Evolutionary conservation across 2,329 filamentous ascomycete genomes (phyloP).

Genomic region (Cyphellophora attinorum): DNA sequence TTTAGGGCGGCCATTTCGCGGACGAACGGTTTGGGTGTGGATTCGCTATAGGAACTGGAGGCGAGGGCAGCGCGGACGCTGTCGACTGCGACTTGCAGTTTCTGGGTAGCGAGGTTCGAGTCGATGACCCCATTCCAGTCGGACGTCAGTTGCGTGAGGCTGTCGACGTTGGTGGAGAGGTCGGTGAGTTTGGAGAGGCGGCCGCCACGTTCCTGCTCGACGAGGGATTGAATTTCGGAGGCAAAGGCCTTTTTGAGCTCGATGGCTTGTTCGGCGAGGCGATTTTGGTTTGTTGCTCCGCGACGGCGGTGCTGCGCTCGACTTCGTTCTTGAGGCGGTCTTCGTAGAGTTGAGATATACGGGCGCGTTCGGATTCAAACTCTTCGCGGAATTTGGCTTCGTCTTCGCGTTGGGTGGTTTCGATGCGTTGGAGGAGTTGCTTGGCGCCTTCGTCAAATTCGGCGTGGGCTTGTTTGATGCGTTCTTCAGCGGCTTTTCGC

Average conservation of each 20-base stretch:
- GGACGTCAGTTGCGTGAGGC: constrained; percentile 77
- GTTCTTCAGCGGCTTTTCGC: constrained; percentile 60
- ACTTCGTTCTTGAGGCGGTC: constrained; percentile 69
- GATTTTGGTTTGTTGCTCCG: constrained; percentile 77
- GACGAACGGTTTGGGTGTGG: constrained; percentile 67
- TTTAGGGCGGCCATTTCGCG: constrained; percentile 89
- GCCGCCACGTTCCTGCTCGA: constrained; percentile 80
- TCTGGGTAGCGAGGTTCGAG: constrained; percentile 83
- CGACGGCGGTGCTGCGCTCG: constrained; percentile 67
- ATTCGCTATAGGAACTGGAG: constrained; percentile 47
- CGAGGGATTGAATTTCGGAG: constrained; percentile 64
- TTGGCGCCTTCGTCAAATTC: constrained; percentile 82
- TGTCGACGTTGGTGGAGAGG: constrained; percentile 65
- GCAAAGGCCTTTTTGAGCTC: constrained; percentile 78
- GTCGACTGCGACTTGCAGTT: constrained; percentile 91
- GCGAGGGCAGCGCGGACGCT: constrained; percentile 78
- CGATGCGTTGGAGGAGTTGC: constrained; percentile 80
- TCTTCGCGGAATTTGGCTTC: constrained; percentile 77
- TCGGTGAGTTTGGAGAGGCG: constrained; percentile 78
- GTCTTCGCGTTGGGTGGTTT: constrained; percentile 70
- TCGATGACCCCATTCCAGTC: constrained; percentile 90
- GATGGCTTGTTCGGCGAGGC: constrained; percentile 82
- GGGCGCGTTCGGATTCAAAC: constrained; percentile 78
- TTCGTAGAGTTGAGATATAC: constrained; percentile 67
- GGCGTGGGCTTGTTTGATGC: constrained; percentile 60